A percentile compares a stretch with the other conserved stretches of the same genome.
These are phyloP conservation scores for Desmodesmus armatus DNA, from an alignment of 139 green algal species.

Conservation along the genomic window DNA sequence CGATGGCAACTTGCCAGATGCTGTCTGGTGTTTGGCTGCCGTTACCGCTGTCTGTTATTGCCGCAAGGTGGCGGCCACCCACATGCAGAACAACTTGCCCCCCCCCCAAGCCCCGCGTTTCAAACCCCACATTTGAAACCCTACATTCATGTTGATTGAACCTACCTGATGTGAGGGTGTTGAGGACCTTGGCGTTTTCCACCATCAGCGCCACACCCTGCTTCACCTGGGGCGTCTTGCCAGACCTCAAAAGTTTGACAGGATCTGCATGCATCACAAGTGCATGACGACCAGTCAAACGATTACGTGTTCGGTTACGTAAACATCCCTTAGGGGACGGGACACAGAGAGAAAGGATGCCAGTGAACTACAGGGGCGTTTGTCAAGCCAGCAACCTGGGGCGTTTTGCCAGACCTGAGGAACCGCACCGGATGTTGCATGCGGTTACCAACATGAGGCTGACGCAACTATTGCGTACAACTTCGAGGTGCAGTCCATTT, in stretches of 20 bases:
- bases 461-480: not conserved
- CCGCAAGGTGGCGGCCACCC: too few relatives aligned
- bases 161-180: conserved; percentile 10
- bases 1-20: too few relatives aligned
- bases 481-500: not conserved
- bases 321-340: not conserved
- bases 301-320: too few relatives aligned
- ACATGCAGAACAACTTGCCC: too few relatives aligned
- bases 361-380: not conserved
- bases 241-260: not conserved
- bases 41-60: too few relatives aligned
- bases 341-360: not conserved
- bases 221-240: not conserved
- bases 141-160: too few relatives aligned
- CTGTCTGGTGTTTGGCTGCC: too few relatives aligned
- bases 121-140: too few relatives aligned
- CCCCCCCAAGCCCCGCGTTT: too few relatives aligned
- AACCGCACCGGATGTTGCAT: too few relatives aligned
- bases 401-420: too few relatives aligned
- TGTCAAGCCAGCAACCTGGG: too few relatives aligned
- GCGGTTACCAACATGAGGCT: not conserved
- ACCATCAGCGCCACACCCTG: conserved; percentile 11
- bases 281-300: not conserved
- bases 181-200: conserved; percentile 15
- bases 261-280: not conserved